Conservation (phyloP, 2,329 filamentous ascomycete genomes). For the Scolecobasidium constrictum region DNA sequence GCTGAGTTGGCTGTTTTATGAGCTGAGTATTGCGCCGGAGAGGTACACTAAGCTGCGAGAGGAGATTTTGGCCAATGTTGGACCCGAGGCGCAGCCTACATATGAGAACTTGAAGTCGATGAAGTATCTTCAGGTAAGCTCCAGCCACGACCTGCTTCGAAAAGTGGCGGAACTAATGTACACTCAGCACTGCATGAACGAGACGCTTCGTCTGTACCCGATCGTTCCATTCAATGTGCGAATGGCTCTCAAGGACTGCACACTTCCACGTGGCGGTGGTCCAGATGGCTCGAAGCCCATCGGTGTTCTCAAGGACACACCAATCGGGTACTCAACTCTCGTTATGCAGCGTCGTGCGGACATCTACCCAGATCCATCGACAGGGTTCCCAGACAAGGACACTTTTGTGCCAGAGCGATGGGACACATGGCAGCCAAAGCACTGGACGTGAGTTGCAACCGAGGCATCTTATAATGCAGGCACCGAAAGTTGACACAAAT, state of each 20-base stretch:
- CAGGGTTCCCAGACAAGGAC: conserved; percentile 29
- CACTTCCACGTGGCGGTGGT: conserved; percentile 38
- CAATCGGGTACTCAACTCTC: conserved; percentile 35
- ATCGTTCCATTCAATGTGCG: conserved; percentile 40
- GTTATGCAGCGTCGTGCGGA: conserved; percentile 39
- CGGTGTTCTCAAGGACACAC: conserved; percentile 31
- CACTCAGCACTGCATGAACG: conserved; percentile 26
- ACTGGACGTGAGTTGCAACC: conserved; percentile 32
- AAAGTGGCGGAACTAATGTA: neutral
- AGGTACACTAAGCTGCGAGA: conserved; percentile 56
- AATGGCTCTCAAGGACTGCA: conserved; percentile 34
- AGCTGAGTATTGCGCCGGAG: conserved; percentile 61
- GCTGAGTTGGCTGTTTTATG: conserved; percentile 72
- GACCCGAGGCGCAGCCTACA: conserved; percentile 47
- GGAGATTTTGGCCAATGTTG: conserved; percentile 61
- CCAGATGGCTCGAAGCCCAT: conserved; percentile 33
- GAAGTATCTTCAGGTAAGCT: conserved; percentile 53
- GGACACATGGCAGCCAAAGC: conserved; percentile 37
- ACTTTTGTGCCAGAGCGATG: conserved; percentile 39
- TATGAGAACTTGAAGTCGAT: conserved; percentile 79
- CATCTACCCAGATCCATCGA: conserved; percentile 31
- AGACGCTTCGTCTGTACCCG: conserved; percentile 37
- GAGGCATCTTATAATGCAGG: neutral
- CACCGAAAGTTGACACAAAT: neutral
- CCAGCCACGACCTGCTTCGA: too few relatives aligned